Conservation (phyloP, 208 protist species). For the Novymonas esmeraldas region DNA sequence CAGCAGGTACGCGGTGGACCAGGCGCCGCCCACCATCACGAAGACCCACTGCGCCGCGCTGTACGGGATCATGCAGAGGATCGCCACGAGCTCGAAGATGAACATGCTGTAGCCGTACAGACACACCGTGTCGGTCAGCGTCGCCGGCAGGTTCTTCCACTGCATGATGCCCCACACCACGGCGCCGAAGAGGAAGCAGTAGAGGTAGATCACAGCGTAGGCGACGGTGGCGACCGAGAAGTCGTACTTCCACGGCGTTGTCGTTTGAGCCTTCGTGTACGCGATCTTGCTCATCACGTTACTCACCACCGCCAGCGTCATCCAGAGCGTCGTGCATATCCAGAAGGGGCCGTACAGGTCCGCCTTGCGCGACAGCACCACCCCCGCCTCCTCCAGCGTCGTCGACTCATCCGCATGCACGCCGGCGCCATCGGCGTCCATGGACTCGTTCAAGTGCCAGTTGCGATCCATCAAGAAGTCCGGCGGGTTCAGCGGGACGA, state of each 20-base stretch:
- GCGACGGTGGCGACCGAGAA: conserved; percentile 79
- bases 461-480: conserved; percentile 85
- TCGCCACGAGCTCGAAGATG: conserved; percentile 71
- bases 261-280: conserved; percentile 32
- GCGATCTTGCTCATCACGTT: conserved; percentile 81
- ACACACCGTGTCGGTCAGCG: conserved; percentile 75
- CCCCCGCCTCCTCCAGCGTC: conserved; percentile 46
- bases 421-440: conserved; percentile 1
- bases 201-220: conserved; percentile 80
- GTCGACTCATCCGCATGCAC: conserved; percentile 14
- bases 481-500: conserved; percentile 73
- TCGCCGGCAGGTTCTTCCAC: conserved; percentile 77
- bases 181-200: conserved; percentile 81
- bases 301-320: conserved; percentile 81
- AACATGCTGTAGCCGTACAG: conserved; percentile 93
- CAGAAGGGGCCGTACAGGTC: conserved; percentile 93
- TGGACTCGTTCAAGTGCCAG: conserved; percentile 54
- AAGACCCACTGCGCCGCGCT: conserved; percentile 74
- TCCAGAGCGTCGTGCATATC: conserved; percentile 92
- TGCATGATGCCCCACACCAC: conserved; percentile 86
- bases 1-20: conserved; percentile 76
- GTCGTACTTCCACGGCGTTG: conserved; percentile 68
- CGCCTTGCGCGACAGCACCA: conserved; percentile 55
- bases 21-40: conserved; percentile 65
- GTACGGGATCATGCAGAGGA: conserved; percentile 80